Evolutionary conservation across 2,329 filamentous ascomycete species (phyloP).

Genomic region (Pseudogymnoascus sp.): DNA sequence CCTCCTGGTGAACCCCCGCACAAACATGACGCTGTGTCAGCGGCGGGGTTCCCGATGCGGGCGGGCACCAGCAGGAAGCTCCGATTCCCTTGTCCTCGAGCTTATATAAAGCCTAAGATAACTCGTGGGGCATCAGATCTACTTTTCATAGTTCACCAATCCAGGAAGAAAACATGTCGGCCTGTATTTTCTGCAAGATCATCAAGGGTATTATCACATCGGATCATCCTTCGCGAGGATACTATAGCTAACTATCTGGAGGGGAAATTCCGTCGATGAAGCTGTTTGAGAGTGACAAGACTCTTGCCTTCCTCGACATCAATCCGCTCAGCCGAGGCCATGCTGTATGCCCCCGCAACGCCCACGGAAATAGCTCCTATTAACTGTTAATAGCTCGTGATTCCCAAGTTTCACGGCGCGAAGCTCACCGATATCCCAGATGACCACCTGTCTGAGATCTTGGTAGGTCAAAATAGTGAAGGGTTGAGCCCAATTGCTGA

Average conservation of each 20-base stretch:
- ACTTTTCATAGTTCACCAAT: conserved; percentile 1
- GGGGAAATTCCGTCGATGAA: conserved; percentile 96
- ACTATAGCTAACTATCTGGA: conserved; percentile 30
- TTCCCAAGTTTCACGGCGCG: conserved; percentile 87
- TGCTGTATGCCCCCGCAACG: conserved; percentile 51
- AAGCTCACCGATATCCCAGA: conserved; percentile 93
- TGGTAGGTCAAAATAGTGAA: conserved; percentile 45
- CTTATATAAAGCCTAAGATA: neutral
- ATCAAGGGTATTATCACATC: conserved; percentile 62
- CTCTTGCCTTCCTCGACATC: conserved; percentile 93
- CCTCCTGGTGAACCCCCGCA: neutral
- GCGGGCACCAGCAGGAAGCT: neutral
- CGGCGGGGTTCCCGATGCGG: neutral
- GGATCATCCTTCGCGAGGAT: conserved; percentile 8
- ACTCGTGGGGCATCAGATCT: neutral
- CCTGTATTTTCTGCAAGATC: conserved; percentile 97
- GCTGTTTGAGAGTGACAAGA: conserved; percentile 89
- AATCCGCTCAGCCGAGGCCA: conserved; percentile 82
- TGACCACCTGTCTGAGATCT: conserved; percentile 71
- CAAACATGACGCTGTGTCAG: conserved; percentile 6
- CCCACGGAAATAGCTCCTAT: neutral
- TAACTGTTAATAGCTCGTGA: conserved; percentile 57
- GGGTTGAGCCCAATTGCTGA: conserved; percentile 14
- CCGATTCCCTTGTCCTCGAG: neutral
- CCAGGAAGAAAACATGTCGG: conserved; percentile 40